Evolutionary conservation across 108 stramenopile genomes (phyloP), one percentile per base, ranked within the genome.

Genomic region (Hondaea fermentalgiana): DNA sequence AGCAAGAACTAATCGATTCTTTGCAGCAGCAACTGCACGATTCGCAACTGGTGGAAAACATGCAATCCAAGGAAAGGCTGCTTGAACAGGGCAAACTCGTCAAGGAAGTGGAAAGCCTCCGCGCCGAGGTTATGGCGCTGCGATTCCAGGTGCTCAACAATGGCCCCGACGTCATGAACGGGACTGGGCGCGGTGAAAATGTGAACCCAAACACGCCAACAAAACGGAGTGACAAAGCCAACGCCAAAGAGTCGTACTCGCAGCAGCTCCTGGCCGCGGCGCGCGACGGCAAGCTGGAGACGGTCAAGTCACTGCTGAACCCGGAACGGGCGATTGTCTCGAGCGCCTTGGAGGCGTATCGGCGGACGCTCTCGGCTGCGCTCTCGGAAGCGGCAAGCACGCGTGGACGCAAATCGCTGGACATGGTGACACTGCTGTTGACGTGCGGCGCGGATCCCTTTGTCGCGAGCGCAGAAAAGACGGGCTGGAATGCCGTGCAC

Each of bases 11-110:
- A 0, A 83, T 83, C 23, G 76, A 83, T 35, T 47, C 76, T 6
- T 45, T 83, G 45, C 76, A 83, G 51, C 76, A 83, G 51, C 76
- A 83, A 45, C 23, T 83, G n/a, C 76, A 53, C 28, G 76, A 83
- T 23, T 83, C 76, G 51, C 76, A 83, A 45, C 76, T 83, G 14
- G 76, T 83, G 51, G 76, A 83, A 23, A 53, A 47, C 28, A 47
- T 83, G 45, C 76, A 83, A 6, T 83, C 76, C 19, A 83, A 83
- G 28, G 76, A 83, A 23, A 43, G 76, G 17, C 23, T 83, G 19
- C 51, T 83, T 2, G 76, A 83, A 1, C 76, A 83, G 76, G 76
- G 76, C n/a, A 83, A 83, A 23, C 76, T 83, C 25, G 49, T 83
- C 76, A 83, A 83, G 23, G 76, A 83, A 53, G 76, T 83, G 49